Percentiles rank a stretch among this genome's conserved stretches.
Conservation (phyloP, 73 alveolate species). For the Tetrahymena thermophila region DNA sequence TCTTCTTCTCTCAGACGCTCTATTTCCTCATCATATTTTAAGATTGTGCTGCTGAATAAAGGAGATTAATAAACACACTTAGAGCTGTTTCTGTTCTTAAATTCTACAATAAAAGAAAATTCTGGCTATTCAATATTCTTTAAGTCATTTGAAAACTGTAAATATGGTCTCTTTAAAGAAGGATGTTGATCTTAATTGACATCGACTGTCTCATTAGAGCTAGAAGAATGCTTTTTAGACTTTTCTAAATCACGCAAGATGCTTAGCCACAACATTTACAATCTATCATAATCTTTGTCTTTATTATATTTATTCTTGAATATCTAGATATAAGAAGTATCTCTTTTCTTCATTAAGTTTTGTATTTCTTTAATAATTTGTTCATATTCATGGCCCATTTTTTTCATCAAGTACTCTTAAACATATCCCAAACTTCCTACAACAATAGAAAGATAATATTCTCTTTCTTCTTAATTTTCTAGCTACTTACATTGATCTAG, state of each 20-base stretch:
- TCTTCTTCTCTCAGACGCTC: background rate
- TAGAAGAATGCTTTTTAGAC: background rate
- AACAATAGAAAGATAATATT: background rate
- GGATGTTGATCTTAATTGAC: background rate
- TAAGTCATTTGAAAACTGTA: background rate
- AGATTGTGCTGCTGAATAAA: background rate
- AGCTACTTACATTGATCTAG: background rate
- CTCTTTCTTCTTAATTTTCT: background rate
- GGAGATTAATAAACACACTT: background rate
- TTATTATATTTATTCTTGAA: background rate
- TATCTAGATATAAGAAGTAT: background rate
- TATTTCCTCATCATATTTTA: background rate
- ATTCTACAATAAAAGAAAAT: background rate
- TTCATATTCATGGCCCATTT: background rate
- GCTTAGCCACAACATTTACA: background rate
- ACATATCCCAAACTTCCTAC: background rate
- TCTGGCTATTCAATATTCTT: background rate
- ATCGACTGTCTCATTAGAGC: background rate
- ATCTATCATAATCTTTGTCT: background rate
- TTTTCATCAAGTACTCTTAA: background rate
- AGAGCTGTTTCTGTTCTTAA: background rate
- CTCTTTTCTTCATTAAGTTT: background rate
- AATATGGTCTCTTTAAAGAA: background rate
- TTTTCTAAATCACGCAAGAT: background rate
- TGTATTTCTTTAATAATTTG: background rate